Evolutionary conservation across 176 grass and related monocot species (phyloP), one percentile per base, ranked within the genome.

Genomic region (Paspalum vaginatum): DNA sequence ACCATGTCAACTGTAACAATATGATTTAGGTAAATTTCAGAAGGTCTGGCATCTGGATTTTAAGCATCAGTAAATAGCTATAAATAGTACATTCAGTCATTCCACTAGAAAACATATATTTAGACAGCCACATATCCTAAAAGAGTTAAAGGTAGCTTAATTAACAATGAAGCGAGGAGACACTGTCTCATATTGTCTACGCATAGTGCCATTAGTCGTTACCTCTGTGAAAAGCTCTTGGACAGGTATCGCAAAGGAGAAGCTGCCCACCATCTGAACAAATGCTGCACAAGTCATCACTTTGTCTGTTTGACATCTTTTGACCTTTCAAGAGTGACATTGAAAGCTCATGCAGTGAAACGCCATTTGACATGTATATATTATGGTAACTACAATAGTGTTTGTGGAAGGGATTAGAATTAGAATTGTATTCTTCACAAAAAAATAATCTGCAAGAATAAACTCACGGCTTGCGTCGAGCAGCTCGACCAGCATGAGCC

Each of bases 191-290:
- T 54, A 68, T 12, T 45, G 45, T 26, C 48, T 80, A 57, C 25
- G 5, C 71, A 57, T 27, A 75, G 70, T 70, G 42, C 20, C 59
- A 72, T 59, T 85, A 99, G 42, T 20, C 50, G 67, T 59, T 85
- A 99, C 96, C 92, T 95, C 74, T 93, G 82, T 99, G 96, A 77
- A 99, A 99, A 80, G 90, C 92, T 88, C 96, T 93, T 45, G 96
- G 96, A 47, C 96, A 99, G 9, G 93, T 64, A 81, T 99, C 90
- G 70, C 96, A 99, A 81, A 99, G 90, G 44, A 99, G 88, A 58
- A 99, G 96, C 70, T 91, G 56, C 59, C 96, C 92, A 55, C 92
- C 90, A 84, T 99, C 90, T 68, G 88, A 91, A 84, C 96, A 99
- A 49, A 95, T 95, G 86, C 92, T 93, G 78, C 96, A 99, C 17